phyloP scores from a whole-genome alignment of 768 basidiomycete species.

The Amanita jacksonii region DNA sequence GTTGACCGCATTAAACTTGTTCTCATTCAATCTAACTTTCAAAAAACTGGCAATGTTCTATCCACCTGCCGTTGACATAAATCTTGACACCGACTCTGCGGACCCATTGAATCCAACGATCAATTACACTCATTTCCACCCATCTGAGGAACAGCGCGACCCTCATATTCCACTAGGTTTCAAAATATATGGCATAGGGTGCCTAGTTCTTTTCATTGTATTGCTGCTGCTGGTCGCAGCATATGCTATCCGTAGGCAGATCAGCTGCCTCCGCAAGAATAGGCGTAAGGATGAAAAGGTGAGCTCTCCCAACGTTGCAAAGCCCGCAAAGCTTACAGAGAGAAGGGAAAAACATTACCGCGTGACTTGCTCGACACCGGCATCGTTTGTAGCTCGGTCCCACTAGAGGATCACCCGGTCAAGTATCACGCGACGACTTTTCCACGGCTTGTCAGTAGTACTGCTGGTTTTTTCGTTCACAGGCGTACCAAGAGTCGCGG shows the following conservation, averaged over 20 bases:
- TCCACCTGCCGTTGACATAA: not conserved
- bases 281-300: not conserved
- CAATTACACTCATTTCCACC: conserved; percentile 8
- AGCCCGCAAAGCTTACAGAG: no score
- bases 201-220: not conserved
- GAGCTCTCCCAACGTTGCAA: not conserved
- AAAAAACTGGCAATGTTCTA: not conserved
- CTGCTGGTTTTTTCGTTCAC: not conserved
- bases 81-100: not conserved
- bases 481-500: conserved; percentile 1
- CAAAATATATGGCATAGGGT: conserved; percentile 7
- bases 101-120: conserved; percentile 7
- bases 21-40: no score
- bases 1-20: not conserved
- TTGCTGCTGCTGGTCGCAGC: not conserved
- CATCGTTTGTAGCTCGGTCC: not conserved
- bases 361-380: not conserved
- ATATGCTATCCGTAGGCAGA: not conserved
- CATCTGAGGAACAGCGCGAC: conserved; percentile 4
- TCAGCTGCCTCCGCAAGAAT: not conserved
- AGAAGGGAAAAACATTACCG: conserved; percentile 1
- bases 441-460: not conserved
- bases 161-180: conserved; percentile 5
- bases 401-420: not conserved
- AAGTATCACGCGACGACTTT: not conserved